These are phyloP conservation scores for Penicillium mononematosum DNA, from an alignment of 495 filamentous ascomycete species.

Conservation along the genomic window DNA sequence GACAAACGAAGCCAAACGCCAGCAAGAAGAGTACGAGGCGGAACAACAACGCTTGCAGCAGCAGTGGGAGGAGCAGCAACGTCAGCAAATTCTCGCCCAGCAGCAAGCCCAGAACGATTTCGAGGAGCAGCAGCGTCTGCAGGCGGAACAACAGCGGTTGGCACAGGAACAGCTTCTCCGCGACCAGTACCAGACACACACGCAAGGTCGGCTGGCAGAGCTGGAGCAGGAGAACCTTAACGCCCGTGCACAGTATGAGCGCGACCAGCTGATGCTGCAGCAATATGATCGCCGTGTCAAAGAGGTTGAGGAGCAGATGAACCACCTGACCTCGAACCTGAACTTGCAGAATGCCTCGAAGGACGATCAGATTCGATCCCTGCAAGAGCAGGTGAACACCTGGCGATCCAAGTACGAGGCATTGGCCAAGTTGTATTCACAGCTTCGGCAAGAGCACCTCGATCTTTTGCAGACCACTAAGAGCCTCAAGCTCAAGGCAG, in stretches of 20 bases:
- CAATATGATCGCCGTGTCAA: conserved; percentile 95
- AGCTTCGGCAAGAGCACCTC: conserved; percentile 91
- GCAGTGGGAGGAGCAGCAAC: conserved; percentile 72
- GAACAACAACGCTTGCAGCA: conserved; percentile 86
- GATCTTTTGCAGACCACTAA: conserved; percentile 95
- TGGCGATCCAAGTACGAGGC: conserved; percentile 98
- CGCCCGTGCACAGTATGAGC: conserved; percentile 90
- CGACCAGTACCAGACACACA: conserved; percentile 87
- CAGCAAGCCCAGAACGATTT: conserved; percentile 87
- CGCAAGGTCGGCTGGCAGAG: conserved; percentile 89
- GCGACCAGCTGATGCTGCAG: conserved; percentile 93
- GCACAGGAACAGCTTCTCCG: conserved; percentile 86
- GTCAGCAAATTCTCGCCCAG: conserved; percentile 75
- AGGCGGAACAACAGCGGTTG: conserved; percentile 83
- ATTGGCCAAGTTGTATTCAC: conserved; percentile 93
- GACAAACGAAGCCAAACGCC: conserved; percentile 84
- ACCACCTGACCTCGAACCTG: conserved; percentile 75
- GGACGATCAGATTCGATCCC: conserved; percentile 87
- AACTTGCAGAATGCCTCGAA: conserved; percentile 83
- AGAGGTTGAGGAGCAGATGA: conserved; percentile 83
- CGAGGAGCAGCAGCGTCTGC: conserved; percentile 86
- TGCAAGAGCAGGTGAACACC: conserved; percentile 94
- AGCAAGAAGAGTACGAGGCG: conserved; percentile 91
- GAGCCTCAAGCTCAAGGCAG: conserved; percentile 89
- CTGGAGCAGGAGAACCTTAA: conserved; percentile 93